Percentiles rank a stretch among this genome's conserved stretches.
These are phyloP conservation scores for Curvularia lunata DNA, from an alignment of 2,329 filamentous ascomycete species.

Conservation along the genomic window DNA sequence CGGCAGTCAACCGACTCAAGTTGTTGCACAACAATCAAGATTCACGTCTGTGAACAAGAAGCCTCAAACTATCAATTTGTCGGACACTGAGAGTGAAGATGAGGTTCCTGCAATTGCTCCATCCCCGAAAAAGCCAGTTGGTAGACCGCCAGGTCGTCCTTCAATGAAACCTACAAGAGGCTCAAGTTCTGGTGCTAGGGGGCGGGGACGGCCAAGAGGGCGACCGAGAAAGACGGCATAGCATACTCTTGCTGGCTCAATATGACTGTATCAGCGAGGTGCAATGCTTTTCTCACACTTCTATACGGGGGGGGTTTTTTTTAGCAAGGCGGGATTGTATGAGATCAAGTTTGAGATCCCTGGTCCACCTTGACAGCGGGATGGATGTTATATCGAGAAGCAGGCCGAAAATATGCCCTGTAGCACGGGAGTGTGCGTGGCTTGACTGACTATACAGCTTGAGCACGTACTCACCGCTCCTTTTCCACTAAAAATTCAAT, in stretches of 20 bases:
- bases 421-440: background rate
- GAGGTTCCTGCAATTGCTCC: conserved; percentile 43
- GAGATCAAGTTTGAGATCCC: background rate
- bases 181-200: conserved; percentile 26
- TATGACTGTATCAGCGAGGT: background rate
- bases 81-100: conserved; percentile 41
- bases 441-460: background rate
- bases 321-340: background rate
- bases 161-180: conserved; percentile 35
- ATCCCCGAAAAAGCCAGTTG: conserved; percentile 25
- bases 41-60: conserved; percentile 32
- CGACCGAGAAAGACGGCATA: conserved; percentile 32
- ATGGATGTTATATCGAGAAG: background rate
- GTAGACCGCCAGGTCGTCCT: conserved; percentile 26
- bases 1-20: background rate
- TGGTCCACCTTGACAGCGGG: background rate
- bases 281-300: background rate
- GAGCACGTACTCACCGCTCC: background rate
- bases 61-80: conserved; percentile 28
- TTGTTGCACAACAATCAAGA: conserved; percentile 18
- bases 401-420: background rate
- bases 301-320: background rate
- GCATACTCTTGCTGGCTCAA: background rate
- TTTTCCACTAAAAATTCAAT: background rate
- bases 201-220: conserved; percentile 14